phyloP scores from a whole-genome alignment of 2,329 filamentous ascomycete species.

The Pseudomassariella vexata region DNA sequence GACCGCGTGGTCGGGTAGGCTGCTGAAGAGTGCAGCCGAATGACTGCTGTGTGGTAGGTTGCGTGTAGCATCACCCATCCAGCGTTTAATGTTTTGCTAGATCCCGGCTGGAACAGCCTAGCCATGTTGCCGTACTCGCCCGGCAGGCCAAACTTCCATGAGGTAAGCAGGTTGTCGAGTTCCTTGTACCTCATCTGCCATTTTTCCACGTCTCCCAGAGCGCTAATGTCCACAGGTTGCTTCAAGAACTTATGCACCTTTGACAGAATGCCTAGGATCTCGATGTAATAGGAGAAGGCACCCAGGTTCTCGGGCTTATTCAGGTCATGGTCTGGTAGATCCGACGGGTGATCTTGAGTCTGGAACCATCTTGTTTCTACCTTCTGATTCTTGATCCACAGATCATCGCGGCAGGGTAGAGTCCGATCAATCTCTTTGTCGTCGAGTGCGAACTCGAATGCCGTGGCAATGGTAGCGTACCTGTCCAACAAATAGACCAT shows the following conservation, averaged over 20 bases:
- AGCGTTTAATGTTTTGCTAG: slow-evolving; percentile 66
- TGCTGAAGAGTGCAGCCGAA: slow-evolving; percentile 84
- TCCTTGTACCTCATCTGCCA: slow-evolving; percentile 87
- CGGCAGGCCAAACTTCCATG: slow-evolving; percentile 81
- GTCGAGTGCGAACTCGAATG: slow-evolving; percentile 85
- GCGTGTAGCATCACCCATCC: slow-evolving; percentile 89
- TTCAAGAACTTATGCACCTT: slow-evolving; percentile 86
- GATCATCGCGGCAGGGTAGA: slow-evolving; percentile 79
- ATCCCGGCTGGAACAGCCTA: slow-evolving; percentile 65
- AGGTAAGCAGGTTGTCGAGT: slow-evolving; percentile 71
- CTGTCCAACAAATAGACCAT: slow-evolving; percentile 88
- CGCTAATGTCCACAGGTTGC: slow-evolving; percentile 81
- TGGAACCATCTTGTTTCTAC: slow-evolving; percentile 83
- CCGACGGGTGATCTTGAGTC: slow-evolving; percentile 36
- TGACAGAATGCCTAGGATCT: slow-evolving; percentile 80
- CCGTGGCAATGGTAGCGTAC: slow-evolving; percentile 84
- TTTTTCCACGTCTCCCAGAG: slow-evolving; percentile 75
- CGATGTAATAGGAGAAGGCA: slow-evolving; percentile 84
- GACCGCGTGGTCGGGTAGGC: slow-evolving; percentile 88
- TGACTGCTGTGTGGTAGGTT: slow-evolving; percentile 84
- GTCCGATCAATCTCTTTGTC: slow-evolving; percentile 86
- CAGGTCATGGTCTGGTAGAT: slow-evolving; percentile 53
- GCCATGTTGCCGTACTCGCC: slow-evolving; percentile 80
- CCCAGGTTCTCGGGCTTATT: slow-evolving; percentile 76
- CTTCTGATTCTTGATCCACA: slow-evolving; percentile 76